phyloP scores from a whole-genome alignment of 495 filamentous ascomycete species.

The Xylaria sp. region DNA sequence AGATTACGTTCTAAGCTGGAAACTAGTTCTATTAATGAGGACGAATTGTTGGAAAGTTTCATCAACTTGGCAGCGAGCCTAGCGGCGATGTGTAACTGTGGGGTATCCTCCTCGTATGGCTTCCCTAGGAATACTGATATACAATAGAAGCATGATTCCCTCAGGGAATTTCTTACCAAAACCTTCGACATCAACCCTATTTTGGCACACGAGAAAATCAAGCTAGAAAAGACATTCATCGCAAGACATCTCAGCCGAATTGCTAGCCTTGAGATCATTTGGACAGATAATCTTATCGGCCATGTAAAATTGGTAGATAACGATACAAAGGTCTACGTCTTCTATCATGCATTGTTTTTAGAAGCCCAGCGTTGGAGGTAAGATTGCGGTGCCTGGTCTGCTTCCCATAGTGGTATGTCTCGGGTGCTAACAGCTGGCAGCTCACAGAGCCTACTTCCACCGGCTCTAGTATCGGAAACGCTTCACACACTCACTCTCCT shows the following conservation, averaged over 20 bases:
- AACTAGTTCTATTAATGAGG: neutral
- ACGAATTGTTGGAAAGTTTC: constrained; percentile 23
- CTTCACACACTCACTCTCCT: constrained; percentile 53
- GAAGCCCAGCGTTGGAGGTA: constrained; percentile 31
- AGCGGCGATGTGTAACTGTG: constrained; percentile 23
- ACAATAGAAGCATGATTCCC: constrained; percentile 15
- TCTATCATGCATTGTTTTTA: constrained; percentile 54
- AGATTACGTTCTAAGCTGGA: constrained; percentile 7
- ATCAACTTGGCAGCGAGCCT: constrained; percentile 32
- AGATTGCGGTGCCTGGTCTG: neutral
- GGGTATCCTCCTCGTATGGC: constrained; percentile 20
- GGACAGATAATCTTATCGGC: constrained; percentile 55
- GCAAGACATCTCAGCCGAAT: constrained; percentile 39
- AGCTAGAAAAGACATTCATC: constrained; percentile 37
- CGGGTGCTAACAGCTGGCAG: neutral
- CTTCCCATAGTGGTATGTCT: neutral
- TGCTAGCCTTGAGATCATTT: constrained; percentile 47
- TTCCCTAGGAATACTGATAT: constrained; percentile 10
- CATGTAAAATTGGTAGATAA: constrained; percentile 52
- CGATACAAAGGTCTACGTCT: constrained; percentile 50
- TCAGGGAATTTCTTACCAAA: constrained; percentile 20
- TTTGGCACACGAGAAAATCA: constrained; percentile 28
- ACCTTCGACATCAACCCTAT: constrained; percentile 16
- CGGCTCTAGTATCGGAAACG: constrained; percentile 45
- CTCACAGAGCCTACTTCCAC: constrained; percentile 14